Base-by-base conservation (phyloP, 805 yeast species). In the Monosporozyma yasuniensis region DNA sequence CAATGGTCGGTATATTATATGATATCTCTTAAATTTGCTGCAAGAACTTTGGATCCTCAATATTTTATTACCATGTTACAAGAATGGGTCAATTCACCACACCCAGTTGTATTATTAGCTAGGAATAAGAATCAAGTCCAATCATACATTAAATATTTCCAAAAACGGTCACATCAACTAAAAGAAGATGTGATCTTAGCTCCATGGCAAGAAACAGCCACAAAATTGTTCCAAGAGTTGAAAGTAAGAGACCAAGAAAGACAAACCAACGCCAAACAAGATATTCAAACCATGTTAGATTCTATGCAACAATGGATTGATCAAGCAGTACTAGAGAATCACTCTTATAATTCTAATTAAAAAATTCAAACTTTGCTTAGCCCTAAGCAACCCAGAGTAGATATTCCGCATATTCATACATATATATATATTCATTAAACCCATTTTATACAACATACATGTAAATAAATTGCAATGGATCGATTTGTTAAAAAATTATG, bases 1-100 rank as follows among this genome's bases (percentile, higher is more conserved):
- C 59, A 60, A 21, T 59, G 61, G 66, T 47, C 45, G 25, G 50
- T 56, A 41, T 63, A 56, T 43, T 63, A 64, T 35, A 52, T 54
- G 50, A 54, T 53, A 9, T 47, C 54, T 4, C 42, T 61, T 27
- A 57, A 56, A 46, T 14, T 56, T 1, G 45, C 56, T n/a, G 51
- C 61, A 1, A 50, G 57, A 23, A 42, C 42, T 12, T 46, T 54
- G 28, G 52, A 58, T 25, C 27, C 51, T 6, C 52, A 44, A 8
- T 43, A 46, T 3, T 61, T 61, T 42, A 35, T 51, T 4, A n/a
- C 38, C 14, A 22, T 47, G 4, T 44, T 64, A 16, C 49, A 43
- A 22, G 60, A 61, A n/a, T 64, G 68, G 67, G 56, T 60, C 7
- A 21, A 21, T 2, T 39, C 46, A 14, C n/a, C 8, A 61, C 61